phyloP scores from a whole-genome alignment of 108 stramenopile genomes.

The Schizochytrium sp. region DNA sequence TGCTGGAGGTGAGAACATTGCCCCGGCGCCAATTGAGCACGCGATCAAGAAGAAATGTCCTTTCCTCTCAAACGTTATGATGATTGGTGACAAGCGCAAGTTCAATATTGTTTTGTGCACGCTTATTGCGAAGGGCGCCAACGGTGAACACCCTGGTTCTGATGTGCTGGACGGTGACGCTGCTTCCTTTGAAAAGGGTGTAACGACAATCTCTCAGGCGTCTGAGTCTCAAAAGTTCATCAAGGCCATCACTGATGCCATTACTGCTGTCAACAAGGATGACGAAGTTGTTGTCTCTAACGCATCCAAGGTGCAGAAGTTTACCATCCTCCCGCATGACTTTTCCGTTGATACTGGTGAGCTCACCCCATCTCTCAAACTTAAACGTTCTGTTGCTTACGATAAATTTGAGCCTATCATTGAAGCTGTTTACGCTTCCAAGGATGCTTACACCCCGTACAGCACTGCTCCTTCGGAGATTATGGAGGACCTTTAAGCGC shows the following conservation, averaged over 20 bases:
- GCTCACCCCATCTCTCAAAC: conserved; percentile 84
- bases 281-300: conserved; percentile 71
- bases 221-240: not conserved
- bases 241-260: not conserved
- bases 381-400: conserved; percentile 78
- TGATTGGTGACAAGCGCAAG: conserved; percentile 75
- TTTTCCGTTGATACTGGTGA: conserved; percentile 81
- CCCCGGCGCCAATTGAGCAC: conserved; percentile 76
- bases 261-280: not conserved
- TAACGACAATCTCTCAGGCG: conserved; percentile 11
- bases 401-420: conserved; percentile 76
- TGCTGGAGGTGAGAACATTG: conserved; percentile 74
- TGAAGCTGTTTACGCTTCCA: conserved; percentile 67
- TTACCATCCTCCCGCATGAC: conserved; percentile 73
- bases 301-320: conserved; percentile 81
- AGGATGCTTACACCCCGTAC: not conserved
- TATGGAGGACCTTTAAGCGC: no score
- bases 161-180: not conserved
- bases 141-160: not conserved
- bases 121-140: conserved; percentile 66
- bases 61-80: conserved; percentile 71
- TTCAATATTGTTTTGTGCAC: conserved; percentile 70
- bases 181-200: not conserved
- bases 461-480: not conserved
- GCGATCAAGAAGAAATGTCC: conserved; percentile 69